Base-by-base conservation (phyloP, 257 asterid genomes). In the Solanum chilense region DNA sequence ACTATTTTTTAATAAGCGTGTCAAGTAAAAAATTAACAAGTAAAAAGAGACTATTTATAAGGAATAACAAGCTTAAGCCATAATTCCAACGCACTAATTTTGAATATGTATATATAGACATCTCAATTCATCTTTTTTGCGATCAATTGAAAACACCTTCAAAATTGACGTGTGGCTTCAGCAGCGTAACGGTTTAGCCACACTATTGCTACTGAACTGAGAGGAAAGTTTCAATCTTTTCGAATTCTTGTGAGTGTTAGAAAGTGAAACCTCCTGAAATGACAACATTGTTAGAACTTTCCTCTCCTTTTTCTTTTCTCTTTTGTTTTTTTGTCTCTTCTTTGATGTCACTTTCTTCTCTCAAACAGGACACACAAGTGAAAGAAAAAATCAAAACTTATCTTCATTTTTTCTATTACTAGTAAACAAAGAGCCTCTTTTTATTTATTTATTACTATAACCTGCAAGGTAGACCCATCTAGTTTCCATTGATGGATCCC, bases 401-500 rank as follows among this genome's bases (percentile, higher is more conserved):
- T 78, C 83, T 78, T 47, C 84, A 37, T 29, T 78, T 78, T 45
- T 27, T 25, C 84, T 78, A 25, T 45, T 45, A 78, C 27, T 45
- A 78, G 41, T 16, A 78, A 78, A 45, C 64, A 45, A 45, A 45
- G 18, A 74, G 49, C 49, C 66, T 25, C 62, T 41, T 9, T 15
- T 27, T 45, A 10, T n/a, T 20, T 45, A 74, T 21, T 39, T 74
- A 39, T 74, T 74, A 74, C 82, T 21, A 21, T 39, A 37, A 21
- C 52, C 20, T 74, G 82, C 52, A 21, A 37, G 18, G 81, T 78
- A 78, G 14, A 44, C 77, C 62, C 47, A 45, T 35, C 47, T 21
- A 80, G 86, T 87, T 87, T 86, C 88, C 88, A 91, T 94, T 93
- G 85, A 92, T 92, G 87, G 90, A 35, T 92, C 91, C 93, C 60